Percentiles rank a stretch among this genome's conserved stretches.
phyloP scores from a whole-genome alignment of 2,329 filamentous ascomycete genomes.

The Ophiostoma himal-ulmi region DNA sequence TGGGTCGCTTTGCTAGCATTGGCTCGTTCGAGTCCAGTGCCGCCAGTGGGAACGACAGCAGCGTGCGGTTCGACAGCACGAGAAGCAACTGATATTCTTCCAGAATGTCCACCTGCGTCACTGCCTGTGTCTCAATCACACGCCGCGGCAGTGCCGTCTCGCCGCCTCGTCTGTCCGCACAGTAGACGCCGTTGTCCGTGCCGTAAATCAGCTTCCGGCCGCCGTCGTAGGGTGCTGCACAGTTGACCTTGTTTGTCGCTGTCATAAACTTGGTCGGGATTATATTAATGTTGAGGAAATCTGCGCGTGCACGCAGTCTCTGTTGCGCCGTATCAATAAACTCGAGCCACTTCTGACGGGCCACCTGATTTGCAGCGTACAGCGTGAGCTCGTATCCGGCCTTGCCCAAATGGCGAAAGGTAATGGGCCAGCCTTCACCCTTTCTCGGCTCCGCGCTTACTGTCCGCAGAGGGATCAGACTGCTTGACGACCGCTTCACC shows the following conservation, averaged over 20 bases:
- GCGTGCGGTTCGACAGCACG: constrained; percentile 86
- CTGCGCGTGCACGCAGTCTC: constrained; percentile 76
- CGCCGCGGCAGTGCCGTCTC: constrained; percentile 71
- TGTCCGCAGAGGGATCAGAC: constrained; percentile 56
- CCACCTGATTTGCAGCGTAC: constrained; percentile 77
- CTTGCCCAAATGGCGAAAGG: constrained; percentile 91
- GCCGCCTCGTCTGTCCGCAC: constrained; percentile 85
- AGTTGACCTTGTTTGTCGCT: constrained; percentile 78
- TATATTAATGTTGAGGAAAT: constrained; percentile 75
- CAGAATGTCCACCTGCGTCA: constrained; percentile 92
- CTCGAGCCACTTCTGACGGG: constrained; percentile 94
- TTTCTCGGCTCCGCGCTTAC: constrained; percentile 51
- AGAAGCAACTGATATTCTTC: constrained; percentile 91
- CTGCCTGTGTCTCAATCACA: constrained; percentile 77
- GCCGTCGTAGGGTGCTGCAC: constrained; percentile 89
- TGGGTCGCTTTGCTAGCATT: constrained; percentile 73
- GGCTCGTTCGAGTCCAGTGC: constrained; percentile 81
- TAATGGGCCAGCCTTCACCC: constrained; percentile 82
- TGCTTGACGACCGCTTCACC: constrained; percentile 77
- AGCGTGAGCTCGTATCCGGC: constrained; percentile 90
- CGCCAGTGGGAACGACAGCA: constrained; percentile 82
- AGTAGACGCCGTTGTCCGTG: constrained; percentile 87
- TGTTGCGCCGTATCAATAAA: constrained; percentile 88
- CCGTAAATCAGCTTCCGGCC: constrained; percentile 91
- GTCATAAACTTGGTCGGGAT: constrained; percentile 57